A percentile compares a stretch with the other conserved stretches of the same genome.
Evolutionary conservation across 805 yeast genomes (phyloP).

Genomic region (Myxozyma monticola): DNA sequence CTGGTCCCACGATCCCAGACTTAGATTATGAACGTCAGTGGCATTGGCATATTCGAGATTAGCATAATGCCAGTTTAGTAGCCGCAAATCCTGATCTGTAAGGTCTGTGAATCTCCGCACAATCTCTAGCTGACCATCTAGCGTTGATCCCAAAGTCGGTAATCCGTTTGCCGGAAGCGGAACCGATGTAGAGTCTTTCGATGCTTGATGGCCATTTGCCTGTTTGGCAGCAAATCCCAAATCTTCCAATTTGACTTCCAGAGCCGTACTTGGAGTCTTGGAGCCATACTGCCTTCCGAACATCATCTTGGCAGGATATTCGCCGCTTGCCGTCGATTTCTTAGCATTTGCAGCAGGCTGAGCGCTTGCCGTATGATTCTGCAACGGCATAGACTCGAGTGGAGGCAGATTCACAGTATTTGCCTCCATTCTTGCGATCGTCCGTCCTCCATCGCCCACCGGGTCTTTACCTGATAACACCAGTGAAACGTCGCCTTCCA

Average conservation of each 20-base stretch:
- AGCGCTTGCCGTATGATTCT: background rate
- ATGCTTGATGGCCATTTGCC: background rate
- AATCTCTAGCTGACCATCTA: constrained; percentile 39
- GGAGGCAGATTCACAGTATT: constrained; percentile 38
- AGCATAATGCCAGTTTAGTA: constrained; percentile 45
- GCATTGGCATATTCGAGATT: constrained; percentile 44
- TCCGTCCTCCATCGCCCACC: constrained; percentile 37
- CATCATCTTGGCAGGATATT: background rate
- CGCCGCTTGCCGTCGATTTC: background rate
- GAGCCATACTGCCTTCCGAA: constrained; percentile 6
- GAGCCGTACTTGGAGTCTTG: constrained; percentile 6
- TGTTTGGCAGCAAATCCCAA: constrained; percentile 24
- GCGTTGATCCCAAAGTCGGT: constrained; percentile 42
- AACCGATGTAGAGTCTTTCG: constrained; percentile 36
- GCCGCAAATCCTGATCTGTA: constrained; percentile 39
- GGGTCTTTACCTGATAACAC: constrained; percentile 44
- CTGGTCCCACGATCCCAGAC: constrained; percentile 45
- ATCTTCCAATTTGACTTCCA: constrained; percentile 17
- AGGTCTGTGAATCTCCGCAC: constrained; percentile 38
- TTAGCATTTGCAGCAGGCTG: background rate
- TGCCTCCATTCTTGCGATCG: constrained; percentile 44
- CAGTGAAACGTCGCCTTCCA: constrained; percentile 42
- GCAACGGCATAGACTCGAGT: constrained; percentile 27
- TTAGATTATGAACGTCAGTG: constrained; percentile 38
- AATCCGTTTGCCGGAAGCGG: constrained; percentile 38